Evolutionary conservation across 306 rosid genomes (phyloP), one percentile per base, ranked within the genome.

Genomic region (Sphenostylis stenocarpa): DNA sequence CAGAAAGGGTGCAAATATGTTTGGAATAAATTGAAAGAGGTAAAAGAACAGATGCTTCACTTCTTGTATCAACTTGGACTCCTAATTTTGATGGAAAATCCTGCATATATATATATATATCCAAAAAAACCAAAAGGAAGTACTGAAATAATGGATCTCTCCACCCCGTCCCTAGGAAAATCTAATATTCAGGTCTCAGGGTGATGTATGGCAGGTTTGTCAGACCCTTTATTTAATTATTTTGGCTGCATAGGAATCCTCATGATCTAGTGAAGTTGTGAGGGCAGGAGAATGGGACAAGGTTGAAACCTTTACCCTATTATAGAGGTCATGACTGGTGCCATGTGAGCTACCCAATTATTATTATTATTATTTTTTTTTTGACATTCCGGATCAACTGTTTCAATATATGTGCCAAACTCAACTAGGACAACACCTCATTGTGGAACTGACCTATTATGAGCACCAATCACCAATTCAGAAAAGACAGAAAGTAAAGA

Each of bases 311-410:
- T 26, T 13, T 57, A 57, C 4, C 33, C 19, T 26, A 14, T 61
- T n/a, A 61, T 61, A 61, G 67, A 31, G 43, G 67, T 39, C 43
- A 15, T 58, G 65, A 57, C 64, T 13, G 19, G 64, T 58, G 65
- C 11, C 39, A 61, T 61, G 43, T 31, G 67, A 61, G 43, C 43
- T 31, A 61, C 41, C 66, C 43, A 16, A 26, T 26, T 26, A 26
- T 26, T 26, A 26, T 26, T n/a, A 60, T 29, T 57, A 26, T 57
- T 13, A 14, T 26, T 26, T 60, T 15, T 61, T 61, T 16, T 21
- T 23, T 29, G 17, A 31, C 67, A 29, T 60, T 60, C 23, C 7
- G 23, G 31, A 12, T 5, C 47, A 0, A 41, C 62, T 21, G 33
- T 55, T 21, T 23, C 16, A 55, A 11, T 28, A 4, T 29, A 58